Evolutionary conservation across 441 rosid species (phyloP), one percentile per base, ranked within the genome.

Genomic region (Breynia disticha): DNA sequence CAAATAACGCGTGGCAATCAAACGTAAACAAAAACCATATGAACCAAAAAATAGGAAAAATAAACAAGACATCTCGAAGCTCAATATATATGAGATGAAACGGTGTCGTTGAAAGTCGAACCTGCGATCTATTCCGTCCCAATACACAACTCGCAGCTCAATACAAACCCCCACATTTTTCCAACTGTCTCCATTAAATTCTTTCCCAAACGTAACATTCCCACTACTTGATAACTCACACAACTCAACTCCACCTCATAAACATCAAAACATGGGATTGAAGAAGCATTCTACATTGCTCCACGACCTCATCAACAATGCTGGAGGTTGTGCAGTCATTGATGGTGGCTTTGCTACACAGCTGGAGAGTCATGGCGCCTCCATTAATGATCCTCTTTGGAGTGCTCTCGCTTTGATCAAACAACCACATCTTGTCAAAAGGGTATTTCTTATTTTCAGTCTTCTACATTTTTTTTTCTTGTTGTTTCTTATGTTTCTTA

Each of bases 321-420:
- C 87, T 16, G 90, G 97, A 5, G 97, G 97, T 10, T 90, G 95
- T 60, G 94, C 87, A 16, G 90, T 90, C 52, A 62, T 90, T 45
- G 97, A 86, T 74, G 95, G 95, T 17, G 97, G 95, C 19, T 84
- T 86, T 53, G 94, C 97, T 8, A 84, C 95, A 4, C 97, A 86
- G 80, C 87, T 90, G 1, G 97, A 90, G 72, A 72, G 12, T 16
- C 94, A 81, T 28, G 95, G 97, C n/a, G 94, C 94, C 46, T 62
- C 77, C 66, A 86, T 90, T 45, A 84, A 84, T 54, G 95, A 90
- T 70, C 86, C 94, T 61, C 76, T 90, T 38, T 90, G 97, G 94
- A 86, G 97, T 68, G 88, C 97, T 28, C 77, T 90, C 20, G 84
- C 83, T 66, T 70, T 86, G 68, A 82, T 90, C 74, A 78, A 72